These are phyloP conservation scores for Stemphylium vesicarium DNA, from an alignment of 2,329 filamentous ascomycete genomes.

Conservation along the genomic window DNA sequence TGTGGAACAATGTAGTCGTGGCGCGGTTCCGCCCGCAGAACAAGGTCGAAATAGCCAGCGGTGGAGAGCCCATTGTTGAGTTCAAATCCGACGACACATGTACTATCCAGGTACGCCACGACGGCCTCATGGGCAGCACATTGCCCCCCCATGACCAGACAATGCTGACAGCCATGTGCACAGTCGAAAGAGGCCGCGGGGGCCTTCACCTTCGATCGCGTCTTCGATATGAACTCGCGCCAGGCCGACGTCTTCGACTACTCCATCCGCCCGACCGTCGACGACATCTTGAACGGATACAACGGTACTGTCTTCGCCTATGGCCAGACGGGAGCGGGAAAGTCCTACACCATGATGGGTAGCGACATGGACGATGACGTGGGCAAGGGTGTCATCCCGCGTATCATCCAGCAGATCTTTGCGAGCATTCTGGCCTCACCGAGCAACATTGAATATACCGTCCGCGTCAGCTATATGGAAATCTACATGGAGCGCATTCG, in stretches of 20 bases:
- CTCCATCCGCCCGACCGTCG: conserved; percentile 93
- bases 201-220: conserved; percentile 90
- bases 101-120: conserved; percentile 72
- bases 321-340: conserved; percentile 96
- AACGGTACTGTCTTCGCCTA: conserved; percentile 99
- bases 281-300: conserved; percentile 98
- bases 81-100: conserved; percentile 93
- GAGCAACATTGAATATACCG: conserved; percentile 96
- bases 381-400: conserved; percentile 91
- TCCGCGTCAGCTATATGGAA: conserved; percentile 98
- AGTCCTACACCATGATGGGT: conserved; percentile 99
- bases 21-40: conserved; percentile 98
- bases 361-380: conserved; percentile 90
- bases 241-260: conserved; percentile 98
- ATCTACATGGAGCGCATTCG: conserved; percentile 99
- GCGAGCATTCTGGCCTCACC: conserved; percentile 91
- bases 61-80: conserved; percentile 87
- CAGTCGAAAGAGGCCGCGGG: conserved; percentile 84
- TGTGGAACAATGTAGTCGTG: conserved; percentile 68
- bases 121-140: not conserved
- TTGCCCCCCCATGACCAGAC: not conserved
- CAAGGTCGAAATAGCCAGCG: conserved; percentile 86
- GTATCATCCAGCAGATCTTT: conserved; percentile 98
- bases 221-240: conserved; percentile 91
- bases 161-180: conserved; percentile 23